Percentiles rank a stretch among this genome's conserved stretches.
phyloP scores from a whole-genome alignment of 202 grass and related monocot species.

The Carex sylvatica region DNA sequence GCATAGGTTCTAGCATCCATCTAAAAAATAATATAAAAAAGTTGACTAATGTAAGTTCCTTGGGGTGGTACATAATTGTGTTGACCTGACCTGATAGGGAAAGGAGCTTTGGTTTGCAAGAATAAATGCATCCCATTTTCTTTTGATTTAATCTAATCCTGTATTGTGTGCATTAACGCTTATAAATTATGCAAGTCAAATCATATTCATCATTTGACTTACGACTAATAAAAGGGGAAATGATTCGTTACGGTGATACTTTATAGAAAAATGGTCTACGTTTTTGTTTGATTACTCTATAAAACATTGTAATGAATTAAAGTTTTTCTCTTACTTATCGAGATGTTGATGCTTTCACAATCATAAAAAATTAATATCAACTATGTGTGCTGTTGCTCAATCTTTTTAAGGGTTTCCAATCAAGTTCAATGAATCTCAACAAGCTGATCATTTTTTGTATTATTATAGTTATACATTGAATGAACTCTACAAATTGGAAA shows the following conservation, averaged over 20 bases:
- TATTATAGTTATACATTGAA: not conserved
- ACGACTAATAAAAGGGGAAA: not conserved
- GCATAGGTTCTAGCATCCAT: slow-evolving; percentile 6
- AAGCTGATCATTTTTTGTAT: not conserved
- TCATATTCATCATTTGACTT: slow-evolving; percentile 17
- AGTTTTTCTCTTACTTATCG: not conserved
- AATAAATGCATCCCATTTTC: not conserved
- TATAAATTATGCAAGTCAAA: slow-evolving; percentile 4
- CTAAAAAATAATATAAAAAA: not conserved
- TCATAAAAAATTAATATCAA: slow-evolving; percentile 21
- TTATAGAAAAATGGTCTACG: not conserved
- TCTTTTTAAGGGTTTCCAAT: slow-evolving; percentile 16
- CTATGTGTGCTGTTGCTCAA: slow-evolving; percentile 8
- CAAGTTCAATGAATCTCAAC: slow-evolving; percentile 14
- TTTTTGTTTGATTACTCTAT: not conserved
- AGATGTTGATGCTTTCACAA: slow-evolving; percentile 3
- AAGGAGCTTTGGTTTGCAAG: slow-evolving; percentile 6
- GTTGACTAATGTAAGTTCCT: not conserved
- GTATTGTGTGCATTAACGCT: not conserved
- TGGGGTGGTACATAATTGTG: not conserved
- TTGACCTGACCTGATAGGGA: not conserved
- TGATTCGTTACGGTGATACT: not conserved
- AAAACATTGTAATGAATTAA: not conserved
- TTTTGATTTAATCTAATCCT: slow-evolving; percentile 4
- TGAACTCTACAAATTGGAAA: not conserved